Evolutionary conservation across 139 green algal species (phyloP).

Genomic region (Volvox africanus): DNA sequence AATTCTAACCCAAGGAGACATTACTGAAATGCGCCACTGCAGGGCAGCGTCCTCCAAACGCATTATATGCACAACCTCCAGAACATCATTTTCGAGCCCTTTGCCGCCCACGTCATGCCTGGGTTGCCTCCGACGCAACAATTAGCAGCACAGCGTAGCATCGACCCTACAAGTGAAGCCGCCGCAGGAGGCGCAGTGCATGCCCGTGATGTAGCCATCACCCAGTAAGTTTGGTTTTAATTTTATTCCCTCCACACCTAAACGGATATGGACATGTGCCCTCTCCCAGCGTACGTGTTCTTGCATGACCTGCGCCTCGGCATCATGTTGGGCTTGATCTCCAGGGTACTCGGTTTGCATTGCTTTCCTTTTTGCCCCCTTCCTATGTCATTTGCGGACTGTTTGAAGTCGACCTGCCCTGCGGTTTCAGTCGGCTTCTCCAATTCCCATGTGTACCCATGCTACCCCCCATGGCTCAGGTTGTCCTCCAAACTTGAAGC

Average conservation of each 20-base stretch:
- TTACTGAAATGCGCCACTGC: neutral
- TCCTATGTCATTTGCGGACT: too few species aligned
- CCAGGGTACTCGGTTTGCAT: too few species aligned
- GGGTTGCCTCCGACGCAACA: constrained; percentile 21
- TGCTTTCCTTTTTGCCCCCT: too few species aligned
- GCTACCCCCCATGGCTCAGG: neutral
- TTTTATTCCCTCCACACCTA: too few species aligned
- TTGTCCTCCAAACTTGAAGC: constrained; percentile 26
- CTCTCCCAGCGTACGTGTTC: too few species aligned
- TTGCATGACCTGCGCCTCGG: too few species aligned
- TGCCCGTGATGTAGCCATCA: neutral
- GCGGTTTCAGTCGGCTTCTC: too few species aligned
- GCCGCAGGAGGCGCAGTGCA: neutral
- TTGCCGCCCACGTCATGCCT: constrained; percentile 9
- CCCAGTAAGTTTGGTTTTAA: constrained; percentile 1
- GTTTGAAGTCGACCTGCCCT: too few species aligned
- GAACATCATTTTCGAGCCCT: constrained; percentile 45
- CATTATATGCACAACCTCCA: constrained; percentile 45
- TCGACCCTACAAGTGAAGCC: neutral
- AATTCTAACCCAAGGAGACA: neutral
- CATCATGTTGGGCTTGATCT: too few species aligned
- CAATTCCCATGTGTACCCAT: neutral
- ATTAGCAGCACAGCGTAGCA: neutral
- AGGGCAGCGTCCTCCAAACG: constrained; percentile 33
- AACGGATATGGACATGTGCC: too few species aligned